phyloP scores from a whole-genome alignment of 192 early-diverging fungal species.

The Physocladia obscura region DNA sequence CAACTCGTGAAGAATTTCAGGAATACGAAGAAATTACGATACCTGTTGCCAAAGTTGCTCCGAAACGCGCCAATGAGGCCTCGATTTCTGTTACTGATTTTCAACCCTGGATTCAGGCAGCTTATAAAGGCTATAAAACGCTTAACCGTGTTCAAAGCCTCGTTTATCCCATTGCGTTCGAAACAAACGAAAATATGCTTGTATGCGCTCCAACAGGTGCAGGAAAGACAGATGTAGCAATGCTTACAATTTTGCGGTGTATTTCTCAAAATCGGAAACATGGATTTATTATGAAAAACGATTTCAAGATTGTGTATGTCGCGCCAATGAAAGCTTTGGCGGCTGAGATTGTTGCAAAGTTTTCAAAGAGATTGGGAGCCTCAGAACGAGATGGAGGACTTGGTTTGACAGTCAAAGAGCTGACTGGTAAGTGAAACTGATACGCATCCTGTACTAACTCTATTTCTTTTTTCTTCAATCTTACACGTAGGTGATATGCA shows the following conservation, averaged over 20 bases:
- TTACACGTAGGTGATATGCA: slow-evolving; percentile 93
- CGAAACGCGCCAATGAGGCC: slow-evolving; percentile 63
- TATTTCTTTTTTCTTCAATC: background rate
- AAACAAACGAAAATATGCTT: slow-evolving; percentile 96
- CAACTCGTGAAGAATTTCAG: slow-evolving; percentile 67
- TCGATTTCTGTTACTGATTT: slow-evolving; percentile 66
- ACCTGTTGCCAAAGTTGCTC: slow-evolving; percentile 71
- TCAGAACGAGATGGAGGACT: slow-evolving; percentile 59
- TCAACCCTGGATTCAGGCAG: slow-evolving; percentile 66
- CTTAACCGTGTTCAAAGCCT: slow-evolving; percentile 96
- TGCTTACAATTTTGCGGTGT: slow-evolving; percentile 86
- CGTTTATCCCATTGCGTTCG: slow-evolving; percentile 89
- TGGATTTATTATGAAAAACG: slow-evolving; percentile 67
- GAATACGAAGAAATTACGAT: slow-evolving; percentile 92
- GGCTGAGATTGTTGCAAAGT: slow-evolving; percentile 92
- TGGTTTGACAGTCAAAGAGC: slow-evolving; percentile 83
- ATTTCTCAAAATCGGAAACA: slow-evolving; percentile 63
- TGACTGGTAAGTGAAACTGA: slow-evolving; percentile 61
- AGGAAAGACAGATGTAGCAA: slow-evolving; percentile 95
- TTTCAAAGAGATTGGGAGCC: slow-evolving; percentile 70
- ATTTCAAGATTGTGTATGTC: slow-evolving; percentile 98
- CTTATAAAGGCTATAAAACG: slow-evolving; percentile 81
- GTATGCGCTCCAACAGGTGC: slow-evolving; percentile 98
- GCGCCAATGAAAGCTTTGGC: slow-evolving; percentile 95
- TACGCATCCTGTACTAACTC: background rate